Evolutionary conservation across 805 yeast genomes (phyloP), one percentile per base, ranked within the genome.

Genomic region (Candida ficus): DNA sequence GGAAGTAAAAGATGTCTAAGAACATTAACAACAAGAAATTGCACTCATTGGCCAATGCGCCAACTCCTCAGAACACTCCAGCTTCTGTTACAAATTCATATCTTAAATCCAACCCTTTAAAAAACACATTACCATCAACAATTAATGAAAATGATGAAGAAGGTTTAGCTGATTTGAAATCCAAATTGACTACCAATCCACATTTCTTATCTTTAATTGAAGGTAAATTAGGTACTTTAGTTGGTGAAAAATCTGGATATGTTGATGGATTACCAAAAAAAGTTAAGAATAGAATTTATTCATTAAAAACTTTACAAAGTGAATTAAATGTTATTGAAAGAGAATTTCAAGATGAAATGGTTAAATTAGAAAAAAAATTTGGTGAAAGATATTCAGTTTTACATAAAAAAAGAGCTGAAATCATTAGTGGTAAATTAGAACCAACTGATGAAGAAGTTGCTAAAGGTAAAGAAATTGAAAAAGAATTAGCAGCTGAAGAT

Each of bases 61-160:
- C 99, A 33, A 93, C 99, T 1, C 99, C 99, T 5, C 99, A 93
- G 61, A 93, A 93, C 72, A 93, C 99, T 1, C 99, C 99, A 13
- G 86, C 98, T 4, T 80, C 91, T 27, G 85, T 83, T 28, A 73
- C 87, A 31, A 80, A 78, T 46, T 81, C 90, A 18, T 85, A 80
- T 58, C 67, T 88, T 61, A 78, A 75, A 58, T 72, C 71, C 37
- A 73, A 77, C 50, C 78, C 76, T 18, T 34, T 53, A 37, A 43
- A 43, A 27, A 29, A 37, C 16, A 80, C 81, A 41, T 68, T 80
- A 37, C 79, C 87, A 21, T 64, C 70, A 38, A 87, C 96, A 33
- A 86, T 86, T 57, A 74, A 71, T 49, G 96, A 89, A 60, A 54
- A 56, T 58, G 73, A 70, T 48, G 95, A 87, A 59, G 44, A 47